phyloP scores from a whole-genome alignment of 345 rosid genomes.

The Aquilaria malaccensis region DNA sequence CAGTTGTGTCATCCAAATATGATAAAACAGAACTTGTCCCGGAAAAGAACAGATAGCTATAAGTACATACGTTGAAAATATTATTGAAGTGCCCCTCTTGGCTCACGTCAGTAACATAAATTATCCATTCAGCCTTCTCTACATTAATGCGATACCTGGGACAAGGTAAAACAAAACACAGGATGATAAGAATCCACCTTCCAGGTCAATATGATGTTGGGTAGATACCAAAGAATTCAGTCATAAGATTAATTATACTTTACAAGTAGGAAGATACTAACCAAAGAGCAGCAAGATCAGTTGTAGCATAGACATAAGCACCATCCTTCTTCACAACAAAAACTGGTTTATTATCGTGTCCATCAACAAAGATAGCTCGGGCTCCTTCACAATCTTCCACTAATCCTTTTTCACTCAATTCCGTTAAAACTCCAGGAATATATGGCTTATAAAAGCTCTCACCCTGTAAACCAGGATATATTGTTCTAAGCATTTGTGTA shows the following conservation, averaged over 20 bases:
- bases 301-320: conserved; percentile 91
- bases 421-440: conserved; percentile 59
- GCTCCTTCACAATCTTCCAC: conserved; percentile 86
- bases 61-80: conserved; percentile 68
- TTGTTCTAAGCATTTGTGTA: too few species aligned
- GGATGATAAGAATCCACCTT: background rate
- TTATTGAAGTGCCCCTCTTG: conserved; percentile 90
- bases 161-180: background rate
- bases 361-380: conserved; percentile 80
- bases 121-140: conserved; percentile 95
- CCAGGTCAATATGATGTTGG: too few species aligned
- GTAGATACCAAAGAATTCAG: too few species aligned
- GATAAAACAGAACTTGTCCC: conserved; percentile 2
- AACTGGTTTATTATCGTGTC: conserved; percentile 63
- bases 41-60: background rate
- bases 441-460: conserved; percentile 94
- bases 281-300: conserved; percentile 95
- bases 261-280: conserved; percentile 19
- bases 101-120: conserved; percentile 94
- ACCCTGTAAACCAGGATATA: conserved; percentile 42
- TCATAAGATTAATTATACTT: too few species aligned
- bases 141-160: conserved; percentile 85
- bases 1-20: background rate
- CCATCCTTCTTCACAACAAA: conserved; percentile 96
- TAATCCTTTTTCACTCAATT: conserved; percentile 49